Evolutionary conservation across 2,329 filamentous ascomycete species (phyloP), one percentile per base, ranked within the genome.

Genomic region (Xylaria multiplex): DNA sequence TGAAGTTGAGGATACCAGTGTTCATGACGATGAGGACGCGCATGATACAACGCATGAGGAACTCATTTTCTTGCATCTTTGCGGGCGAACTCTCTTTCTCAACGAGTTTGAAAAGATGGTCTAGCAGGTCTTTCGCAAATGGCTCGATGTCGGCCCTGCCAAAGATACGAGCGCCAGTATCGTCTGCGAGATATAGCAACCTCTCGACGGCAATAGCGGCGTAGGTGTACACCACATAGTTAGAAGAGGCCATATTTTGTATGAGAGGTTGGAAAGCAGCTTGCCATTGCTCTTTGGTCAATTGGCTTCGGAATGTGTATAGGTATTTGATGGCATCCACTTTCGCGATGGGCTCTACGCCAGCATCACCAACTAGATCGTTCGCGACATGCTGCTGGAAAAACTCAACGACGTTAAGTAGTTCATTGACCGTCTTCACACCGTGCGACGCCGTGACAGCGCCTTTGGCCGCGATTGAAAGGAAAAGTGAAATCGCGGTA

Each of bases 31-130:
- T 93, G 67, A 99, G 84, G 13, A 99, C 95, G 73, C 96, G 89
- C 96, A 99, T 99, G 63, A 97, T 93, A 75, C 96, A 99, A 74
- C 93, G 92, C 94, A 99, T 98, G 75, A 99, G 79, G 78, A 98
- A 99, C 77, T 99, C 96, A 76, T 99, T 99, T 80, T 99, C 96
- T 77, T 99, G 96, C 68, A 99, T 89, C 84, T 98, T 99, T 70
- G 95, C 89, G 0, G 96, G 91, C 11, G 91, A 90, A 3, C 86
- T 84, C 73, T 97, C 91, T 76, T 91, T 93, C 76, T 96, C 92
- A 70, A 99, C 93, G 59, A 99, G 85, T 70, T 90, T 90, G 84
- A 99, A 98, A 13, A 99, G 84, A 75, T 98, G 95, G 60, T 93
- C 86, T 22, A 98, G 83, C 2, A 99, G 86, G 72, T 97, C 93